These are phyloP conservation scores for Xylariaceae sp. DNA, from an alignment of 2,329 filamentous ascomycete species.

Conservation along the genomic window DNA sequence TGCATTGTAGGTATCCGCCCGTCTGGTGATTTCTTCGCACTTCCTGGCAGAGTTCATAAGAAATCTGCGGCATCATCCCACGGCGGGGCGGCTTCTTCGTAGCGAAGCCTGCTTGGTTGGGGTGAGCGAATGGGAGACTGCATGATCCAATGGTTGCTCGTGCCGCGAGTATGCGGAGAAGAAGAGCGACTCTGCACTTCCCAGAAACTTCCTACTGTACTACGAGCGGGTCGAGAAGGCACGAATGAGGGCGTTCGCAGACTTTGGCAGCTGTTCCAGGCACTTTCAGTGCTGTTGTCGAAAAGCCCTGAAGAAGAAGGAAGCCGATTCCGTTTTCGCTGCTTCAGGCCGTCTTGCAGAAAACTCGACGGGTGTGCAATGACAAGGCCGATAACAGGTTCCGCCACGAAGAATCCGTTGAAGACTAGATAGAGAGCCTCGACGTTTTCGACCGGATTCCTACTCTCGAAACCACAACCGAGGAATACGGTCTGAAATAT, in stretches of 20 bases:
- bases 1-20: no score
- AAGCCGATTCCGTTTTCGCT: conserved; percentile 6
- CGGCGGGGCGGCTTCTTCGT: no score
- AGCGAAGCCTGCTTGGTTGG: no score
- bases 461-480: conserved; percentile 18
- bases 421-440: conserved; percentile 21
- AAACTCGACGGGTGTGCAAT: conserved; percentile 21
- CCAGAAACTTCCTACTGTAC: not conserved
- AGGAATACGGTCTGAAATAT: conserved; percentile 20
- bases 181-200: not conserved
- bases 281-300: no score
- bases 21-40: no score
- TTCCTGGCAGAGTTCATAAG: no score
- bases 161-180: no score
- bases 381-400: conserved; percentile 20
- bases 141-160: no score
- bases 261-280: no score
- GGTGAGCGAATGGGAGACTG: no score
- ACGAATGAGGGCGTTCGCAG: not conserved
- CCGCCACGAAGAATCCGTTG: conserved; percentile 23
- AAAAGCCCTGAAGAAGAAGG: not conserved
- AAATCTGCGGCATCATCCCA: no score
- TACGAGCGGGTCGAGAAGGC: not conserved
- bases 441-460: conserved; percentile 15
- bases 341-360: conserved; percentile 11